Evolutionary conservation across 2,329 filamentous ascomycete species (phyloP), one percentile per base, ranked within the genome.

Genomic region (Ustulina deusta): DNA sequence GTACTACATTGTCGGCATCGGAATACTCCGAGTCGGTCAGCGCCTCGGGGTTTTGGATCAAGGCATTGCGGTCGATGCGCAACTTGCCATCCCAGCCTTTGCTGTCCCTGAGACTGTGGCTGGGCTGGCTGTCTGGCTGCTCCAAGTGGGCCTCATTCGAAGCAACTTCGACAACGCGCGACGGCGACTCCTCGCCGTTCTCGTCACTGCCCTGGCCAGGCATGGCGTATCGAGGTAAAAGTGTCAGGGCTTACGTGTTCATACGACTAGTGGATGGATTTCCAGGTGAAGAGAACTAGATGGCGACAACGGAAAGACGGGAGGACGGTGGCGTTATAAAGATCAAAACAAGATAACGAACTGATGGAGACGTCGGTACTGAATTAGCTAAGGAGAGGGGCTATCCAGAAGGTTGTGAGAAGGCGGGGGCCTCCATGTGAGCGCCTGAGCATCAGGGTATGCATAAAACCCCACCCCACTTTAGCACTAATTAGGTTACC

Each of bases 41-140:
- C 10, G 92, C 93, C 76, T 96, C 93, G 2, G 93, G 91, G 75
- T 97, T 97, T 27, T 87, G 84, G 54, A 97, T 82, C 36, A 88
- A 83, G 1, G 89, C 85, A 76, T 87, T 90, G 74, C 90, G 89
- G 69, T 92, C 89, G 58, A 97, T 81, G 44, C 93, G 86, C 66
- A 95, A 84, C 81, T 95, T 95, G 70, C 93, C 93, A 79, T 95
- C 93, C 93, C 93, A 95, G 69, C 93, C 93, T 75, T 87, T 89
- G 80, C 86, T 89, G 73, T 89, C 87, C 70, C 82, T 83, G 57
- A 88, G 78, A 13, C 81, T 82, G 4, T 84, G 83, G 71, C 84
- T 86, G 17, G 79, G 72, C 63, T 84, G 80, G 61, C 76, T 81
- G 6, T 85, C 81, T 61, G 78, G 75, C 17, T 74, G 77, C 7